Conservation (phyloP, 2,329 filamentous ascomycete genomes). For the Aspergillus versicolor region DNA sequence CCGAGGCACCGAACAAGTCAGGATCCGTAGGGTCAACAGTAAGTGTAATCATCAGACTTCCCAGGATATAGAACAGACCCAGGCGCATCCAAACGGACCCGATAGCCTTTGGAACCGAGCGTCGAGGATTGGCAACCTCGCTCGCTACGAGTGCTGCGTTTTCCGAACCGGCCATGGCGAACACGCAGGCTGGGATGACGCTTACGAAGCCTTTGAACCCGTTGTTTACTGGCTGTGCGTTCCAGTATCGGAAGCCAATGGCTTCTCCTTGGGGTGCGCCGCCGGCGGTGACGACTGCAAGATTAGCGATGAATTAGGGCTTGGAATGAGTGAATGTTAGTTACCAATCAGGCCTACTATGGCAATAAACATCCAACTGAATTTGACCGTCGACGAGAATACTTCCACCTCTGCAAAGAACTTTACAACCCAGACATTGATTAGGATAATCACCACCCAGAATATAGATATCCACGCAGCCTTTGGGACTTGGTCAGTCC, state of each 20-base stretch:
- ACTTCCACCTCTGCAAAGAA: constrained; percentile 51
- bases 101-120: constrained; percentile 46
- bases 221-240: constrained; percentile 42
- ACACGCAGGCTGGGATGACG: constrained; percentile 40
- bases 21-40: constrained; percentile 42
- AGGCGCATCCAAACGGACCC: constrained; percentile 49
- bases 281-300: constrained; percentile 35
- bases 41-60: constrained; percentile 47
- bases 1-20: constrained; percentile 43
- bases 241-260: constrained; percentile 50
- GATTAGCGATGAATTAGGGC: no score
- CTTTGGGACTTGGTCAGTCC: constrained; percentile 44
- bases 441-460: constrained; percentile 43
- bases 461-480: constrained; percentile 49
- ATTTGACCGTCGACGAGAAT: constrained; percentile 46
- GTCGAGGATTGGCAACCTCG: constrained; percentile 45
- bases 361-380: constrained; percentile 50
- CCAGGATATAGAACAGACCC: constrained; percentile 47
- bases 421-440: constrained; percentile 45
- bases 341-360: constrained; percentile 46
- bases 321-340: constrained; percentile 17
- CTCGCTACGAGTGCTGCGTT: constrained; percentile 46
- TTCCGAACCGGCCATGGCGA: constrained; percentile 45
- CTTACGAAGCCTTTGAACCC: constrained; percentile 46
- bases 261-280: constrained; percentile 39